These are phyloP conservation scores for Eucommia ulmoides DNA, from an alignment of 257 asterid species.

Conservation along the genomic window DNA sequence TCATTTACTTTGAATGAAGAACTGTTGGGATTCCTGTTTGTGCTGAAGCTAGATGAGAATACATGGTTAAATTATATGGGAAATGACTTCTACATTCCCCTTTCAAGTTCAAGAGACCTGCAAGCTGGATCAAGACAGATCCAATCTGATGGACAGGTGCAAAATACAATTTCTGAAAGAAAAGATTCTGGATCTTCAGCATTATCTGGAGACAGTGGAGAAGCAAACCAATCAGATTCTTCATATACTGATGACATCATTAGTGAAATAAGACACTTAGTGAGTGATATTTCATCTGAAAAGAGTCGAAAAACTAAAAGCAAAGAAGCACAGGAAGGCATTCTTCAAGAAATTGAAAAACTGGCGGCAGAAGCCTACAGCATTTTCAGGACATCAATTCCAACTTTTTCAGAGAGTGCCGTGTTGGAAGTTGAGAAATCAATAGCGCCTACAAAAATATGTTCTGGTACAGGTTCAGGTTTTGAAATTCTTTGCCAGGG, in stretches of 20 bases:
- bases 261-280: constrained; percentile 58
- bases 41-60: constrained; percentile 56
- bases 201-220: constrained; percentile 20
- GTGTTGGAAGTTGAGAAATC: constrained; percentile 26
- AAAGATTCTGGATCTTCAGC: constrained; percentile 17
- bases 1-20: constrained; percentile 54
- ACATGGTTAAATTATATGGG: constrained; percentile 76
- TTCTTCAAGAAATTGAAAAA: constrained; percentile 97
- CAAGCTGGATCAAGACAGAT: constrained; percentile 14
- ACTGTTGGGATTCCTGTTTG: constrained; percentile 57
- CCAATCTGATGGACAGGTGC: constrained; percentile 18
- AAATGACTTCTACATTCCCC: constrained; percentile 63
- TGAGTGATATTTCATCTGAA: constrained; percentile 57
- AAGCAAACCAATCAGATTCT: constrained; percentile 25
- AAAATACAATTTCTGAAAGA: neutral
- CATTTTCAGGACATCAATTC: constrained; percentile 61
- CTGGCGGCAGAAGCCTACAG: constrained; percentile 98
- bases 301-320: constrained; percentile 45
- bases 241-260: constrained; percentile 60
- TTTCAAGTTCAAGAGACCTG: constrained; percentile 24
- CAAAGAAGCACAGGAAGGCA: constrained; percentile 60
- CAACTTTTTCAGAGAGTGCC: constrained; percentile 32
- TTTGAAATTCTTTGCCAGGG: constrained; percentile 86
- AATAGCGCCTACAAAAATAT: constrained; percentile 29
- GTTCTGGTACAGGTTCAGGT: constrained; percentile 90